Conservation (phyloP, 2,329 filamentous ascomycete species). For the Aspergillus tamarii region DNA sequence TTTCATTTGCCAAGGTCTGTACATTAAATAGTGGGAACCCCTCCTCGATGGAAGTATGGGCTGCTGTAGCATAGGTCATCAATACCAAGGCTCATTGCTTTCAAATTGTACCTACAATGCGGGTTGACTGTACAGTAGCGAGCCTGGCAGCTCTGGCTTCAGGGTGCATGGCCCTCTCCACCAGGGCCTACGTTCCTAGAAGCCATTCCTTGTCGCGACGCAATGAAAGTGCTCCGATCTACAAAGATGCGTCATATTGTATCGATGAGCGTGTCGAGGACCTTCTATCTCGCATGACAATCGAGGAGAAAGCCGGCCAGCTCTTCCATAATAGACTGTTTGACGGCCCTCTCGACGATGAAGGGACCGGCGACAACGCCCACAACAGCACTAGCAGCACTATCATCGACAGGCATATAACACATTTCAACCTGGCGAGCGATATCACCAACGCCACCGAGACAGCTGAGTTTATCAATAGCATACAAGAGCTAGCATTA, state of each 20-base stretch:
- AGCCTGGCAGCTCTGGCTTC: not conserved
- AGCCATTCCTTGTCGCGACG: not conserved
- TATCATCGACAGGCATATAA: not conserved
- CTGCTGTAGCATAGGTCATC: not conserved
- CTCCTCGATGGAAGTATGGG: not conserved
- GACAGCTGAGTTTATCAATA: not conserved
- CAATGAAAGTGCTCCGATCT: not conserved
- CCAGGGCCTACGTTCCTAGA: not conserved
- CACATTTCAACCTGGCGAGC: not conserved
- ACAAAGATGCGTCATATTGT: not conserved
- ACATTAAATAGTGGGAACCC: not conserved
- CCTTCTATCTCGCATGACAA: not conserved
- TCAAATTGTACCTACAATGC: not conserved
- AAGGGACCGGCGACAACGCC: not conserved
- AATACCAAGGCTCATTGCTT: not conserved
- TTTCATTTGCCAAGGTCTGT: not conserved
- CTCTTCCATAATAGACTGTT: not conserved
- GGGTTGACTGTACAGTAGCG: not conserved
- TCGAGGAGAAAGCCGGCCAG: not conserved
- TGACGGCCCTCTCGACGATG: not conserved
- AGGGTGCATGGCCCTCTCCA: not conserved
- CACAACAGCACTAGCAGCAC: not conserved
- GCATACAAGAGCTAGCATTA: not conserved
- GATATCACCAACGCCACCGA: not conserved
- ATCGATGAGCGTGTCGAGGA: not conserved